Conservation (phyloP, 2,329 filamentous ascomycete species). For the Colletotrichum cuscutae region DNA sequence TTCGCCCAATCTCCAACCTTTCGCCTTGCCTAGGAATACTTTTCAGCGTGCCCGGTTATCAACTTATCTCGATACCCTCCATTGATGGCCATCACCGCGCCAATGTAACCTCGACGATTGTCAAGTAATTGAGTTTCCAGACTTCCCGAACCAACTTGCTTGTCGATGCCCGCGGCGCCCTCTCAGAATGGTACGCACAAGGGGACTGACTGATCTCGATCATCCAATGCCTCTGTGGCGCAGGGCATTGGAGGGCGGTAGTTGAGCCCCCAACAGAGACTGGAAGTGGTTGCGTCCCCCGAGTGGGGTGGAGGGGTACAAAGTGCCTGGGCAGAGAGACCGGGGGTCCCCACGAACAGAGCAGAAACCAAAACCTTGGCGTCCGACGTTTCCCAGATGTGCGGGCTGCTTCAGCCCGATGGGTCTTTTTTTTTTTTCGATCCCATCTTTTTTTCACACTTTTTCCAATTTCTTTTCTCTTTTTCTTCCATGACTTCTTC, state of each 20-base stretch:
- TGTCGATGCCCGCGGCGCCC: background rate
- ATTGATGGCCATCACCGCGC: background rate
- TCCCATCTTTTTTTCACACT: background rate
- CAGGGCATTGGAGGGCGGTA: conserved; percentile 20
- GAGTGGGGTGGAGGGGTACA: background rate
- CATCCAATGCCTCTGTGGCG: background rate
- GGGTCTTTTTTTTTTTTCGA: conserved; percentile 1
- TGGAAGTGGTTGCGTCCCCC: conserved; percentile 4
- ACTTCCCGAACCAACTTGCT: background rate
- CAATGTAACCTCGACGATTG: background rate
- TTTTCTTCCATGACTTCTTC: conserved; percentile 3
- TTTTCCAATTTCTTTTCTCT: background rate
- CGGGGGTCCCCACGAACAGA: conserved; percentile 7
- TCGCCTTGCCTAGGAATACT: background rate
- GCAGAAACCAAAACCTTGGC: conserved; percentile 31
- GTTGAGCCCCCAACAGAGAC: background rate
- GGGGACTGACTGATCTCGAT: conserved; percentile 24
- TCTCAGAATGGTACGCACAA: background rate
- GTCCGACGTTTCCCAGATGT: conserved; percentile 16
- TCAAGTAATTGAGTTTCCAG: background rate
- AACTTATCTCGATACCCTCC: background rate
- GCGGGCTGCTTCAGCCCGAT: background rate
- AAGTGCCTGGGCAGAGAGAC: background rate
- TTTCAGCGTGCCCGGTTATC: background rate
- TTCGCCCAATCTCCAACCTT: background rate